phyloP scores from a whole-genome alignment of 768 basidiomycete species.

The Filobasidium floriforme region DNA sequence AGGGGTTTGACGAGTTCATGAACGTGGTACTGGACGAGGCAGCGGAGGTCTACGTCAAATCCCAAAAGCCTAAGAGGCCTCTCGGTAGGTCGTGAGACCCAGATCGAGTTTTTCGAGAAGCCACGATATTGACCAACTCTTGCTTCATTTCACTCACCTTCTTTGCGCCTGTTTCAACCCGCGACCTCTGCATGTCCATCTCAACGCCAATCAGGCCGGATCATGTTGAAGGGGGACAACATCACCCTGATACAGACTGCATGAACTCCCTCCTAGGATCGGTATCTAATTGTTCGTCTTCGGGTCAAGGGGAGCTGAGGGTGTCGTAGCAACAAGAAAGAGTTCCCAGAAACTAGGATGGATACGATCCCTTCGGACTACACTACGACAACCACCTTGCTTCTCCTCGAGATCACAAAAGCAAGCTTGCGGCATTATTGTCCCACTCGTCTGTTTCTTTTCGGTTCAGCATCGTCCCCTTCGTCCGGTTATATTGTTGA shows the following conservation, averaged over 20 bases:
- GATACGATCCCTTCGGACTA: too few relatives aligned
- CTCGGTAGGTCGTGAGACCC: slow-evolving; percentile 55
- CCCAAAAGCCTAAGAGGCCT: slow-evolving; percentile 72
- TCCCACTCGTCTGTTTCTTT: too few relatives aligned
- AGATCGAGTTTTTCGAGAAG: neutral
- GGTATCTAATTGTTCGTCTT: neutral
- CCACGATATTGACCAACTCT: too few relatives aligned
- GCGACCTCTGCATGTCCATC: neutral
- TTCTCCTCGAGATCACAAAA: too few relatives aligned
- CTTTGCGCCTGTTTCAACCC: neutral
- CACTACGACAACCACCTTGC: too few relatives aligned
- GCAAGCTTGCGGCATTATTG: too few relatives aligned
- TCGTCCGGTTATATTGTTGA: too few relatives aligned
- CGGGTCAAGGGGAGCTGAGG: too few relatives aligned
- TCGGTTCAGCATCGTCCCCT: too few relatives aligned
- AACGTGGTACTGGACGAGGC: slow-evolving; percentile 93
- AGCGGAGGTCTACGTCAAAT: slow-evolving; percentile 75
- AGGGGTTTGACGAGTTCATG: slow-evolving; percentile 99
- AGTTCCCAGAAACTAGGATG: too few relatives aligned
- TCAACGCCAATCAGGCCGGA: slow-evolving; percentile 59
- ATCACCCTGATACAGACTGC: slow-evolving; percentile 86
- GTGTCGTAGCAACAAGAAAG: too few relatives aligned
- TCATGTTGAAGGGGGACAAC: slow-evolving; percentile 93
- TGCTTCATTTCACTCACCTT: slow-evolving; percentile 6
- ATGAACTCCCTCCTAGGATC: neutral